Base-by-base conservation (phyloP, 257 asterid genomes). In the Sherardia arvensis region DNA sequence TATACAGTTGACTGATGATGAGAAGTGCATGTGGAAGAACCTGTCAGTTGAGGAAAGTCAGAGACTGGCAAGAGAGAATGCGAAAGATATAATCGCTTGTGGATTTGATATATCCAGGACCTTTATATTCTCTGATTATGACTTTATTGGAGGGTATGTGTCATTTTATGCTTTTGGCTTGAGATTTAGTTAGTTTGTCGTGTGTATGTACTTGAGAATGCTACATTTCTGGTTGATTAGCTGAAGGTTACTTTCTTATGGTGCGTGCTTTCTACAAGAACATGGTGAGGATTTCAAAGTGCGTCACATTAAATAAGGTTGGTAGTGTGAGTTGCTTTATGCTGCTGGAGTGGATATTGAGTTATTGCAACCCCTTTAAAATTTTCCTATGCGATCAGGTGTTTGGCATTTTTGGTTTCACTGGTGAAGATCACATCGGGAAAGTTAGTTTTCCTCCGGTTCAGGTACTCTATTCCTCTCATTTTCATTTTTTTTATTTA, bases 21-120 rank as follows among this genome's bases (percentile, higher is more conserved):
- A 92, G 90, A 92, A 92, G 72, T 92, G 85, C 67, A 79, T 92
- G 95, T 92, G 99, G 99, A 92, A 87, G 86, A 78, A 87, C 80
- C 65, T 92, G 70, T 67, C 88, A 0, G 90, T 90, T 69, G 97
- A 92, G 81, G 99, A 89, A 62, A 85, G 96, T 67, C 84, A 85
- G 77, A 84, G 97, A 74, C 95, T 92, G 49, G 99, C 96, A 1
- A 89, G 97, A 15, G 97, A 92, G 77, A 89, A 89, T 78, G 97
- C 99, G 2, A 92, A 92, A 74, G 99, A 92, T 68, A 87, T 92
- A 20, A 92, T 92, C 40, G 99, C 99, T 58, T 90, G 99, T 77
- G 99, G 99, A 36, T 93, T 93, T 45, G 99, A 93, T 57, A 43
- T 92, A 51, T 83, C 99, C 0, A 85, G 80, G 85, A 92, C 99